These are phyloP conservation scores for Fusarium ramigenum DNA, from an alignment of 2,329 filamentous ascomycete genomes.

Conservation along the genomic window DNA sequence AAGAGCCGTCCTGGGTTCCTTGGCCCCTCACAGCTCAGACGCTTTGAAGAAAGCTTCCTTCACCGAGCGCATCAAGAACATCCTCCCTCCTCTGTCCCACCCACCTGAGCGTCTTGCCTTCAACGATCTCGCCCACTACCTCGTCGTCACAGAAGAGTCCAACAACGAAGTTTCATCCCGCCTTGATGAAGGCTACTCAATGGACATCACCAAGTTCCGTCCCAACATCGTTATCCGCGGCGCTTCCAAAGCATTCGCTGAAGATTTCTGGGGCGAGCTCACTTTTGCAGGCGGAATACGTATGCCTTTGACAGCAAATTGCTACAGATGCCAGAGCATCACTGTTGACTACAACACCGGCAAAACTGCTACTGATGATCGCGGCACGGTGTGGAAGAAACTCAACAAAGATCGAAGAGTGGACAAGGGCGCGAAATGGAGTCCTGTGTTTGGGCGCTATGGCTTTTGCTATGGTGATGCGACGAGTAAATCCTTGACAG, in stretches of 20 bases:
- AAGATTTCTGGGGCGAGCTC: constrained; percentile 38
- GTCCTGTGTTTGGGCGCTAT: constrained; percentile 39
- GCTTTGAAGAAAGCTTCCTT: constrained; percentile 19
- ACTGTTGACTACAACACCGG: constrained; percentile 39
- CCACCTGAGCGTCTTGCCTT: constrained; percentile 26
- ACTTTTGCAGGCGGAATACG: constrained; percentile 22
- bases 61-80: background rate
- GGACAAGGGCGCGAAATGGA: constrained; percentile 37
- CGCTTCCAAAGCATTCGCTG: constrained; percentile 24
- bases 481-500: background rate
- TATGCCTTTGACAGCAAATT: constrained; percentile 37
- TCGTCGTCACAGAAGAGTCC: constrained; percentile 40
- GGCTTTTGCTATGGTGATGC: constrained; percentile 36
- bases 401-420: constrained; percentile 39
- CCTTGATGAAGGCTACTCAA: constrained; percentile 1
- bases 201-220: constrained; percentile 41
- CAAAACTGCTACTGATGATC: constrained; percentile 30
- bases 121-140: constrained; percentile 36
- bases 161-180: constrained; percentile 33
- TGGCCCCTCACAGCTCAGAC: constrained; percentile 36
- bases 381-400: constrained; percentile 37
- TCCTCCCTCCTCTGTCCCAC: constrained; percentile 9
- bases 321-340: constrained; percentile 39
- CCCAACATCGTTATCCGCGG: constrained; percentile 38
- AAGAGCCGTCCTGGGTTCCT: constrained; percentile 34